Conservation (phyloP, 2,329 filamentous ascomycete species). For the Purpureocillium takamizusanense region DNA sequence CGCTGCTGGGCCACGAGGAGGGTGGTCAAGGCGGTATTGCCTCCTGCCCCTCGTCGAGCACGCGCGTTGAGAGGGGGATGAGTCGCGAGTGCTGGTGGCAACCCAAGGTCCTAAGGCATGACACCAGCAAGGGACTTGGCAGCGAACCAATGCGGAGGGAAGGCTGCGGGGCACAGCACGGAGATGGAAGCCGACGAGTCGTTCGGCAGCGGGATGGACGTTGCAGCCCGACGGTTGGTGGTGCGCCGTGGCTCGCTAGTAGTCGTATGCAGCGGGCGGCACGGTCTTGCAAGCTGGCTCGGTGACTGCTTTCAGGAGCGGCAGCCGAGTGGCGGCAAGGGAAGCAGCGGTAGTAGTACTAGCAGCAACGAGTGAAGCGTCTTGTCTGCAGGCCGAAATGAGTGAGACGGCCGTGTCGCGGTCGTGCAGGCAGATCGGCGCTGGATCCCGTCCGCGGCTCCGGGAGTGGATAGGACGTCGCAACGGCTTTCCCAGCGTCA, state of each 20-base stretch:
- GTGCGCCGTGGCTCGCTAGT: too few species aligned
- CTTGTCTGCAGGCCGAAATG: background rate
- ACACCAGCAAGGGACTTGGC: constrained; percentile 3
- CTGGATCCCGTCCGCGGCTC: too few species aligned
- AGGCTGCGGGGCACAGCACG: constrained; percentile 3
- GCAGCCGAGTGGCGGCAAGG: background rate
- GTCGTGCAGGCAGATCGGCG: too few species aligned
- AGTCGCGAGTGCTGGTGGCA: constrained; percentile 11
- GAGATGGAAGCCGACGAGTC: background rate
- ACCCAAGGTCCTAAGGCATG: constrained; percentile 8
- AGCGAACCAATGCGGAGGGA: constrained; percentile 1
- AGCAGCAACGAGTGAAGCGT: too few species aligned
- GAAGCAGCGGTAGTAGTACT: too few species aligned
- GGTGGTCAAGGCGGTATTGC: constrained; percentile 9
- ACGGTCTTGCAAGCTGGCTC: background rate
- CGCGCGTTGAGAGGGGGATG: too few species aligned
- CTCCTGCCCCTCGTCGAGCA: background rate
- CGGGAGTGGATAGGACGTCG: too few species aligned
- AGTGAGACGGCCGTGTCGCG: background rate
- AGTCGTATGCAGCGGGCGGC: background rate
- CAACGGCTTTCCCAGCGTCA: too few species aligned
- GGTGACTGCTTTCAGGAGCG: background rate
- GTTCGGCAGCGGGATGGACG: too few species aligned
- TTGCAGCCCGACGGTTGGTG: too few species aligned
- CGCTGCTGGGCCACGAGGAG: constrained; percentile 2